Base-by-base conservation (phyloP, 73 alveolate species). In the Paramecium sonneborni region DNA sequence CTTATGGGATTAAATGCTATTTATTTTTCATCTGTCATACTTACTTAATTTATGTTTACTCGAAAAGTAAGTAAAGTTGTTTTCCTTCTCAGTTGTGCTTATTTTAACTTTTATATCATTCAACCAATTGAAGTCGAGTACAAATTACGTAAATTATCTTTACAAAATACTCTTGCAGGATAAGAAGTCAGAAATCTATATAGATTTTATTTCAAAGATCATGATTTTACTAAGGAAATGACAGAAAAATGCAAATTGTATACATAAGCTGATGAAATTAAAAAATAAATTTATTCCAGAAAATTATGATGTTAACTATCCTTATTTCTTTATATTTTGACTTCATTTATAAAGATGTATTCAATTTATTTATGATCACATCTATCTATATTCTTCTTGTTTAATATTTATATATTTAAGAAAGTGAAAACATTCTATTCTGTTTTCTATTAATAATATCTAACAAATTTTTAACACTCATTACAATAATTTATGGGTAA, bases 281-380 rank as follows among this genome's bases (percentile, higher is more conserved):
- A 38, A 72, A 72, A 72, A 72, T 23, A 72, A 72, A 72, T 72
- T 28, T 72, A 72, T 72, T 35, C 28, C 21, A 1, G 86, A 72
- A 72, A 38, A 35, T 3, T 35, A 10, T 72, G 67, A 72, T 21
- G 46, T 62, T 26, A 28, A 72, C 58, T 72, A 72, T 72, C 35
- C 62, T 72, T 30, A n/a, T 72, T 28, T 20, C 86, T 35, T 72
- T 72, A 72, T 72, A 72, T n/a, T 12, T 8, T 35, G n/a, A 12
- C 86, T 72, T 72, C 28, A 72, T 72, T 28, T 72, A 35, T 32
- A 72, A 37, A 34, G 62, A 72, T 72, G 62, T 34, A 72, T 28
- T 55, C 85, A 69, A 69, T 69, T 69, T 69, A 32, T 69, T 69
- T 69, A 69, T 14, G 85, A 69, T 30, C 37, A 69, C 52, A 69